Evolutionary conservation across 2,329 filamentous ascomycete species (phyloP).

Genomic region (Diaporthe sp.): DNA sequence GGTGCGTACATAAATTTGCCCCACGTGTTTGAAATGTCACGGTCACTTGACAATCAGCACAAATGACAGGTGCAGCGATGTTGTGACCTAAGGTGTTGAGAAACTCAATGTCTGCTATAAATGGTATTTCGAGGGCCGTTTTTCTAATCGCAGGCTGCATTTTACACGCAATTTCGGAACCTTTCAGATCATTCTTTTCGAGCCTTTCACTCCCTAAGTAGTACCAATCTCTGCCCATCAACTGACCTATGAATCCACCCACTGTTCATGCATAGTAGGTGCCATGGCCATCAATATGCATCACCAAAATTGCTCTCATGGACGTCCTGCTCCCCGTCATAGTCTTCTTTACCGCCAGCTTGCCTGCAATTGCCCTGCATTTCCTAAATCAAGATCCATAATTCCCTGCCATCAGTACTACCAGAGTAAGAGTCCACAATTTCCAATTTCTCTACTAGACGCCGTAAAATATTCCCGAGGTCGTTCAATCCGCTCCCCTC

Average conservation of each 20-base stretch:
- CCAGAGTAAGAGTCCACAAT: not conserved
- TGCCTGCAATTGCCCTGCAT: too few species aligned
- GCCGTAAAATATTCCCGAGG: too few species aligned
- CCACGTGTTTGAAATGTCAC: not conserved
- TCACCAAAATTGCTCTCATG: not conserved
- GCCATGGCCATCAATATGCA: not conserved
- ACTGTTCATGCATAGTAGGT: not conserved
- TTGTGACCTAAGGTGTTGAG: not conserved
- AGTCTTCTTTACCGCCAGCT: not conserved
- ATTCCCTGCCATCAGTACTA: not conserved
- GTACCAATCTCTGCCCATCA: not conserved
- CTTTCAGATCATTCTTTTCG: not conserved
- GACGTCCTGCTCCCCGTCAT: not conserved
- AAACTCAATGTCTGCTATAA: not conserved
- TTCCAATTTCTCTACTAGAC: not conserved
- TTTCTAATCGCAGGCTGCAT: too few species aligned
- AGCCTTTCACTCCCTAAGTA: not conserved
- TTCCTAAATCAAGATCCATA: not conserved
- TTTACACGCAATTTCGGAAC: not conserved
- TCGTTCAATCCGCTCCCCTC: too few species aligned
- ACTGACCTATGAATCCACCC: not conserved
- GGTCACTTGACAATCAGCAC: not conserved
- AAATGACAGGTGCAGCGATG: not conserved
- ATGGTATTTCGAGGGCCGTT: not conserved
- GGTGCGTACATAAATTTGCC: too few species aligned